These are phyloP conservation scores for Singerocomus rubriflavus DNA, from an alignment of 1,284 basidiomycete genomes.

Conservation along the genomic window DNA sequence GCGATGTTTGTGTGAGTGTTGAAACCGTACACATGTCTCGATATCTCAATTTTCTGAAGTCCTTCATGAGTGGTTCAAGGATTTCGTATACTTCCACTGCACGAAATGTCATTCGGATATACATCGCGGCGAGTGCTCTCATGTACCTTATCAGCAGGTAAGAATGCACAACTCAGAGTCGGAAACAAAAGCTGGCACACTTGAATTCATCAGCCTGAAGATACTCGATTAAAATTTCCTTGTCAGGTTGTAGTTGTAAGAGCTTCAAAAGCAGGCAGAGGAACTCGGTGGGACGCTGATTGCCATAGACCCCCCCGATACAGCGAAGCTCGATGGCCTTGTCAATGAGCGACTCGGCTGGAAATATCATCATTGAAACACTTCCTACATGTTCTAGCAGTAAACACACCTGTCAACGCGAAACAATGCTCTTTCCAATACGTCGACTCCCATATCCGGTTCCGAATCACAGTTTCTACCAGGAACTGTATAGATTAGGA, in stretches of 20 bases:
- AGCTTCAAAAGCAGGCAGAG: conserved; percentile 91
- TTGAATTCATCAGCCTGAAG: conserved; percentile 96
- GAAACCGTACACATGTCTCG: conserved; percentile 68
- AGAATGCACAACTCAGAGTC: not conserved
- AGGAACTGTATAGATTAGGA: conserved; percentile 65
- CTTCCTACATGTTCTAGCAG: not conserved
- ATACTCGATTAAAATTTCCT: conserved; percentile 94
- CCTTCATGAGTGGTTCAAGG: conserved; percentile 91
- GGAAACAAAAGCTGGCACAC: conserved; percentile 47
- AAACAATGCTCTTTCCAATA: conserved; percentile 99
- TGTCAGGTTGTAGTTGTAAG: conserved; percentile 95
- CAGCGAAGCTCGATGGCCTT: conserved; percentile 80
- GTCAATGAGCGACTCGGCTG: conserved; percentile 92
- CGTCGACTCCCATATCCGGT: conserved; percentile 91
- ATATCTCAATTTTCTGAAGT: conserved; percentile 87
- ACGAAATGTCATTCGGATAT: conserved; percentile 92
- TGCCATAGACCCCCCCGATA: conserved; percentile 92
- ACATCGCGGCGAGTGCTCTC: conserved; percentile 90
- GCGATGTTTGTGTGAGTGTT: not conserved
- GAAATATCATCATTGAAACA: conserved; percentile 10
- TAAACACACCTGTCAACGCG: conserved; percentile 72
- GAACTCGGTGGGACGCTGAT: conserved; percentile 90
- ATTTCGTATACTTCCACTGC: conserved; percentile 89
- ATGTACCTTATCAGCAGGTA: conserved; percentile 65
- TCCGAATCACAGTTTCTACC: conserved; percentile 95